Conservation (phyloP, 225 moss, liverwort and hornwort species). For the Polytrichum commune region DNA sequence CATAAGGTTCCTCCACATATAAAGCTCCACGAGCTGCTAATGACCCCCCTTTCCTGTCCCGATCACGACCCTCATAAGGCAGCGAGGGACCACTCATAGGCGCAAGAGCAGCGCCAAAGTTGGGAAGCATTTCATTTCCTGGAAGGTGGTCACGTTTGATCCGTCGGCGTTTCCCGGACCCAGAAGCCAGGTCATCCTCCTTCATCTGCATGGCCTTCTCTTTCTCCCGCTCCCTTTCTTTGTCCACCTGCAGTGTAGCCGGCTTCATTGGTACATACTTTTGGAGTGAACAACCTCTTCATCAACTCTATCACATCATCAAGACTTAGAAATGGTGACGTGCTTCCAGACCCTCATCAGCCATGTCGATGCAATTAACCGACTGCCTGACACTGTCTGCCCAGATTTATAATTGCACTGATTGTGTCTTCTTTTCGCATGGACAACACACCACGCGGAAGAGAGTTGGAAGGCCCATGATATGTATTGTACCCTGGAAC, state of each 20-base stretch:
- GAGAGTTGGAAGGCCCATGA: too few species aligned
- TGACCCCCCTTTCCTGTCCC: conserved; percentile 73
- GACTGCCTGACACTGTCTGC: background rate
- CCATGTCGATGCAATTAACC: background rate
- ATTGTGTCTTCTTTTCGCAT: background rate
- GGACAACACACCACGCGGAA: conserved; percentile 3
- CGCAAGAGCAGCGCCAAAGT: conserved; percentile 48
- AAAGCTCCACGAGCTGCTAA: conserved; percentile 51
- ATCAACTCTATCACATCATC: background rate
- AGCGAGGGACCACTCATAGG: conserved; percentile 46
- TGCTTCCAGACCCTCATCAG: background rate
- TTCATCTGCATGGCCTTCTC: conserved; percentile 76
- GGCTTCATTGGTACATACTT: conserved; percentile 4
- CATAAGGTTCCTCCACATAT: conserved; percentile 79
- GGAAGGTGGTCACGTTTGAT: conserved; percentile 79
- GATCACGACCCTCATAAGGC: conserved; percentile 76
- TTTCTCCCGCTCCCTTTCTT: conserved; percentile 93
- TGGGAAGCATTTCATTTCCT: conserved; percentile 47
- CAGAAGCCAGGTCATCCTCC: conserved; percentile 57
- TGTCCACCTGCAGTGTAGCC: conserved; percentile 52
- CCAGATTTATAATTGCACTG: too few species aligned
- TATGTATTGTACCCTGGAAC: too few species aligned
- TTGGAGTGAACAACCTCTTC: background rate
- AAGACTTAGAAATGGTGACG: too few species aligned
- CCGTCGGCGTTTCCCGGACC: conserved; percentile 77